Evolutionary conservation across 805 yeast species (phyloP).

Genomic region (Kregervanrija fluxuum): DNA sequence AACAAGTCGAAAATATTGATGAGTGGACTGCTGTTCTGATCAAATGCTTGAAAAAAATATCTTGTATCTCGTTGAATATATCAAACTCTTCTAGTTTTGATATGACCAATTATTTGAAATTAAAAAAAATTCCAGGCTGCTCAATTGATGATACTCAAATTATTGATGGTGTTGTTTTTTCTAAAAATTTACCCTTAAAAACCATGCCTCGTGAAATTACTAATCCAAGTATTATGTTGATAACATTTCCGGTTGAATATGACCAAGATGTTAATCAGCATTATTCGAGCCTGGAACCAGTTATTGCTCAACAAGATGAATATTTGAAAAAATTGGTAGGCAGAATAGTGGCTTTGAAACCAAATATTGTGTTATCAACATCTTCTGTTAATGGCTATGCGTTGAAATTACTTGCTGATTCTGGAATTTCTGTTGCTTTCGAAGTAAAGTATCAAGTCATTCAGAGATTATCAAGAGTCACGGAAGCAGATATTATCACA

Average conservation of each 20-base stretch:
- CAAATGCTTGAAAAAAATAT: conserved; percentile 46
- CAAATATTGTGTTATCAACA: conserved; percentile 73
- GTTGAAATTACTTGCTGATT: conserved; percentile 56
- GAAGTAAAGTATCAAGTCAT: conserved; percentile 78
- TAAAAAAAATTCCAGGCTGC: conserved; percentile 81
- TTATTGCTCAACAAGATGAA: conserved; percentile 81
- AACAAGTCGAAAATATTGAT: conserved; percentile 40
- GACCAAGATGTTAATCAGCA: conserved; percentile 39
- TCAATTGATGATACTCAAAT: conserved; percentile 48
- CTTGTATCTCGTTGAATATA: conserved; percentile 45
- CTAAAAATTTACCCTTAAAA: conserved; percentile 75
- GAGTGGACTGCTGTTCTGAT: conserved; percentile 56
- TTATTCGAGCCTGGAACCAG: conserved; percentile 34
- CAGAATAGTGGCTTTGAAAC: conserved; percentile 66
- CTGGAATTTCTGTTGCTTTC: conserved; percentile 75
- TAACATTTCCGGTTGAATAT: conserved; percentile 88
- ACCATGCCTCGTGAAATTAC: conserved; percentile 60
- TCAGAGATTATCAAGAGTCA: conserved; percentile 67
- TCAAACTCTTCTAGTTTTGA: conserved; percentile 54
- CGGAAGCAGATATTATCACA: conserved; percentile 77
- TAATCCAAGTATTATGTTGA: conserved; percentile 70
- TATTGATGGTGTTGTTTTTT: conserved; percentile 76
- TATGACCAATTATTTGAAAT: conserved; percentile 79
- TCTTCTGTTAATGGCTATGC: conserved; percentile 82
- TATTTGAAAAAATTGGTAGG: conserved; percentile 75